Base-by-base conservation (phyloP, 2,329 filamentous ascomycete species). In the Clonostachys solani region DNA sequence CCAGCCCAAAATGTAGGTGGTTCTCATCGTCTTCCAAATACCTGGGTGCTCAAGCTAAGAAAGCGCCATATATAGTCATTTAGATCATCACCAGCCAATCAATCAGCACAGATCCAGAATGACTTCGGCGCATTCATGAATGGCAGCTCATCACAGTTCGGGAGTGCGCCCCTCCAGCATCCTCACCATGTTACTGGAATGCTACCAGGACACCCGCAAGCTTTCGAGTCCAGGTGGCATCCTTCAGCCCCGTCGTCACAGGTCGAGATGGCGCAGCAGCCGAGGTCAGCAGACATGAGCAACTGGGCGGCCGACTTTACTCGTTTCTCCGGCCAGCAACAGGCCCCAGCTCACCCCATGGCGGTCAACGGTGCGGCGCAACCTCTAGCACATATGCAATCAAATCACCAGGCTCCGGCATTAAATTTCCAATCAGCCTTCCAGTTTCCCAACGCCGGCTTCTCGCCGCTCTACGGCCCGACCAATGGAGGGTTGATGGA, bases 291-390 rank as follows among this genome's bases (percentile, higher is more conserved):
- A 1, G 52, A 56, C 40, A 47, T 55, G 16, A 56, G 49, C 47
- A 64, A 56, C 56, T 69, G 66, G 66, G 65, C 66, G 2, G 58
- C 66, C 37, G 66, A 69, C 52, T 69, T 69, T 34, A 53, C 49
- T 29, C 64, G 63, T 17, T 67, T 64, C 52, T 46, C 61, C 6
- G 49, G 44, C 16, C 57, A 59, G 35, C 44, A 41, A 33, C 47
- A 34, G 40, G 23, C 23, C 23, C 23, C 23, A 29, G 23, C 23
- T 10, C 23, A 29, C 9, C 8, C 23, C 23, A 10, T 29, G 23
- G 9, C 23, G 23, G 23, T 29, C 9, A 29, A 29, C 23, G 23
- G 23, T 29, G 23, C 23, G 10, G 23, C 23, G 23, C 23, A 59
- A 16, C 46, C 55, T 10, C 47, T 54, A 10, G 47, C 55, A 17